Conservation (phyloP, 2,329 filamentous ascomycete genomes). For the Diplodia mutila region DNA sequence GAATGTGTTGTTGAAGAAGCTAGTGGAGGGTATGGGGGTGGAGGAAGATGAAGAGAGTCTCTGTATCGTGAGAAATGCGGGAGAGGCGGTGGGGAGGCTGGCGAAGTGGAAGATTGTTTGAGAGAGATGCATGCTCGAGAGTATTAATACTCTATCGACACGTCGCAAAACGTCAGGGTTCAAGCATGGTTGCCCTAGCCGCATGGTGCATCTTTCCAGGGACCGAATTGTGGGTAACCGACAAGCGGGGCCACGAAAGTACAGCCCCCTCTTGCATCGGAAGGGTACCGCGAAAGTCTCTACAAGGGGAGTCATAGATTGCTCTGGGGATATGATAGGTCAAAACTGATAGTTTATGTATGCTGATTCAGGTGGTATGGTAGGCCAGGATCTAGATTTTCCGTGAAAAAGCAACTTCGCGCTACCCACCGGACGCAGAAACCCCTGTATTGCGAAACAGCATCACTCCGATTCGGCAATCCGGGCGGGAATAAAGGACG, state of each 20-base stretch:
- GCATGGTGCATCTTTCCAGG: not conserved
- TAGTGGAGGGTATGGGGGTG: slow-evolving; percentile 52
- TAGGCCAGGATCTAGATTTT: no score
- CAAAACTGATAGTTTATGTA: no score
- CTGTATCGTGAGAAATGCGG: slow-evolving; percentile 82
- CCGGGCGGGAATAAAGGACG: slow-evolving; percentile 5
- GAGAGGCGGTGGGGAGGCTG: slow-evolving; percentile 77
- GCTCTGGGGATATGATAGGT: no score
- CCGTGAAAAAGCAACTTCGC: no score
- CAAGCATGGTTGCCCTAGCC: not conserved
- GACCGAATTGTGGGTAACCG: not conserved
- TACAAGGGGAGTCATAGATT: no score
- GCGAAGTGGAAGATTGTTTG: slow-evolving; percentile 68
- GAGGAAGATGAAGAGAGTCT: slow-evolving; percentile 47
- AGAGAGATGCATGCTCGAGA: not conserved
- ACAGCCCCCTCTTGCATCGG: no score
- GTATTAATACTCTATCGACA: not conserved
- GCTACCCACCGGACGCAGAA: no score
- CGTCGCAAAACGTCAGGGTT: no score
- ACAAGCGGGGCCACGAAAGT: not conserved
- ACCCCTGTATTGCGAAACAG: no score
- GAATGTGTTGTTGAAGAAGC: slow-evolving; percentile 64
- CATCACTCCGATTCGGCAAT: slow-evolving; percentile 6
- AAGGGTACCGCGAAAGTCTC: no score
- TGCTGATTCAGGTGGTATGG: no score